These are phyloP conservation scores for Posidonia australis DNA, from an alignment of 106 monocot genomes.

Conservation along the genomic window DNA sequence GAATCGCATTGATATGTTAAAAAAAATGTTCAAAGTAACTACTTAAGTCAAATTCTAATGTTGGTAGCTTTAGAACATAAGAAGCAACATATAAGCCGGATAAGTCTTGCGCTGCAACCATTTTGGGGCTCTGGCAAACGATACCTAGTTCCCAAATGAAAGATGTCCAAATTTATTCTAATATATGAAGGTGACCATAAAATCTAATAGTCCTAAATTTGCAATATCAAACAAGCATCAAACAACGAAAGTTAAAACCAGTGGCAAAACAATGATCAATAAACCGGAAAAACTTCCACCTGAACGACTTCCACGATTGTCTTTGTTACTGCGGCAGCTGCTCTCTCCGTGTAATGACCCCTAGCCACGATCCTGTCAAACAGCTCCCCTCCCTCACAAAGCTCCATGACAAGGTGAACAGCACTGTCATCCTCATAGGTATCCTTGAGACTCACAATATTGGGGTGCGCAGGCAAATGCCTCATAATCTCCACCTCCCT, in stretches of 20 bases:
- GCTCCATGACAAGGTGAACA: slow-evolving; percentile 22
- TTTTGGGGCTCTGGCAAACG: no score
- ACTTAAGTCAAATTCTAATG: no score
- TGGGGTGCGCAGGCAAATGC: slow-evolving; percentile 14
- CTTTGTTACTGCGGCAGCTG: slow-evolving; percentile 14
- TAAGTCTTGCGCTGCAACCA: no score
- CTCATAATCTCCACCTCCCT: slow-evolving; percentile 25
- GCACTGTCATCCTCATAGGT: slow-evolving; percentile 17
- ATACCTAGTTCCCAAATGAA: no score
- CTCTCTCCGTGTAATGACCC: slow-evolving; percentile 15
- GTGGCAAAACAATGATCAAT: background rate
- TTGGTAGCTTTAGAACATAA: no score
- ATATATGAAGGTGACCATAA: no score
- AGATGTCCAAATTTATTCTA: no score
- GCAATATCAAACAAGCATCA: background rate
- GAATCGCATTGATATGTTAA: no score
- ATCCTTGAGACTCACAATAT: slow-evolving; percentile 16
- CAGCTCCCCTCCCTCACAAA: slow-evolving; percentile 19
- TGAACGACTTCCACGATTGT: slow-evolving; percentile 21
- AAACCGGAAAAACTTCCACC: slow-evolving; percentile 2
- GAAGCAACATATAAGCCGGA: no score
- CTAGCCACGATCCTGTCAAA: slow-evolving; percentile 19
- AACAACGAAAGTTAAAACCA: background rate
- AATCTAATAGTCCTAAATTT: background rate
- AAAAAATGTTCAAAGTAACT: no score